Base-by-base conservation (phyloP, 495 filamentous ascomycete genomes). In the Gamarada debralockiae region DNA sequence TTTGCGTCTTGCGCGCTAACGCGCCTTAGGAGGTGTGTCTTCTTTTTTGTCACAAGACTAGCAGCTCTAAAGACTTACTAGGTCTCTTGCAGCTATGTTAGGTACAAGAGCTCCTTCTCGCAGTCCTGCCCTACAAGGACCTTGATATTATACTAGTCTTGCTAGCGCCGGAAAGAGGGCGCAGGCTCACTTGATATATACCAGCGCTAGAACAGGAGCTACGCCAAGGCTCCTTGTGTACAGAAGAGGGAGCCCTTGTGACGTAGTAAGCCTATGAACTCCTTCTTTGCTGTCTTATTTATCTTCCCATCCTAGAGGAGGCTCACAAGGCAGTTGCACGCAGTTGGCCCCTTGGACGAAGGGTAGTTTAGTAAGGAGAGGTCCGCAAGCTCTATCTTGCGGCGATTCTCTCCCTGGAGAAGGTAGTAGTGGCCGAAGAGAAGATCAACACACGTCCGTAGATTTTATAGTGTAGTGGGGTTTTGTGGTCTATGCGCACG, bases 161-260 rank as follows among this genome's bases (percentile, higher is more conserved):
- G 37, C 2, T 17, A 17, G 4, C 21, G 22, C 14, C 7, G 47
- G 9, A 50, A 50, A 2, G 29, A 3, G 1, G 29, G 47, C 7
- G 29, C 13, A 10, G 7, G 27, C 8, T 50, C 29, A 17, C 47
- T 8, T 1, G 20, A 14, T 23, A 50, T 24, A 23, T 50, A 17
- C 31, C 15, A 50, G 33, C 29, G 29, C 47, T 27, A 50, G 33
- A 50, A 50, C 15, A 50, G 12, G 4, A 38, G 9, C 31, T 50
- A 12, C 1, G 47, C 18, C 12, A 50, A 31, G 3, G 47, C 31
- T 2, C 47, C 29, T 24, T 50, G 18, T 21, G 12, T 38, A 27
- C 18, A 50, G 1, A 50, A 25, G 1, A 50, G 36, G 3, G 31
- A 6, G 47, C 38, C 8, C 34, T 40, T 50, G 21, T 50, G 18